Evolutionary conservation across 306 rosid species (phyloP).

Genomic region (Casuarina equisetifolia): DNA sequence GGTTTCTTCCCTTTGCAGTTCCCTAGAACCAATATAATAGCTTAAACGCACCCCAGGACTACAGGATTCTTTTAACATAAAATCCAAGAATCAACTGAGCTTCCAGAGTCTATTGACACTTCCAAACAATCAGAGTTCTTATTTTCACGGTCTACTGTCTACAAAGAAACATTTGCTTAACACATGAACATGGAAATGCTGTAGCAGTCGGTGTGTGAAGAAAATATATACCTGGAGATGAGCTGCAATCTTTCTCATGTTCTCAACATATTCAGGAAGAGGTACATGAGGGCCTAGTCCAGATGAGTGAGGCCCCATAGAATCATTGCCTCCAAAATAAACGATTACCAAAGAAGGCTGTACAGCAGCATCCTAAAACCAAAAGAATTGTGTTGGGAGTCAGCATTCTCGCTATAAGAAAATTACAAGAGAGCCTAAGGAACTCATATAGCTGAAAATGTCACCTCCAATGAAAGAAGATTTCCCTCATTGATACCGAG

Average conservation of each 20-base stretch:
- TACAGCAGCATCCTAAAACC: constrained; percentile 61
- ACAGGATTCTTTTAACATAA: neutral
- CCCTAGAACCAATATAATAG: neutral
- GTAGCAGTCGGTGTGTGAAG: neutral
- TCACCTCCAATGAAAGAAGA: neutral
- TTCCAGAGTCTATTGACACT: neutral
- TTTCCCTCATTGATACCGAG: neutral
- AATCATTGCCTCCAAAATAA: constrained; percentile 93
- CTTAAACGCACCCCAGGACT: neutral
- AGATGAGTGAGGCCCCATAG: constrained; percentile 89
- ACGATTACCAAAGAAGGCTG: constrained; percentile 88
- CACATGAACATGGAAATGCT: neutral
- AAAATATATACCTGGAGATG: constrained; percentile 68
- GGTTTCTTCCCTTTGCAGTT: neutral
- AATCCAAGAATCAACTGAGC: neutral
- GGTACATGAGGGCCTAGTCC: constrained; percentile 96
- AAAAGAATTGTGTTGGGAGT: constrained; percentile 15
- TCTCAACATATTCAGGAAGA: constrained; percentile 69
- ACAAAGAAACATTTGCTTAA: neutral
- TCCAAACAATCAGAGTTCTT: neutral
- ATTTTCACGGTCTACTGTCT: neutral
- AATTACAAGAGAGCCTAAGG: neutral
- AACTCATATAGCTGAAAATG: neutral
- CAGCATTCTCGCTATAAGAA: neutral
- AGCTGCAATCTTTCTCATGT: constrained; percentile 69